Conservation (phyloP, 1,284 basidiomycete genomes). For the Leccinum cinnamomeum region DNA sequence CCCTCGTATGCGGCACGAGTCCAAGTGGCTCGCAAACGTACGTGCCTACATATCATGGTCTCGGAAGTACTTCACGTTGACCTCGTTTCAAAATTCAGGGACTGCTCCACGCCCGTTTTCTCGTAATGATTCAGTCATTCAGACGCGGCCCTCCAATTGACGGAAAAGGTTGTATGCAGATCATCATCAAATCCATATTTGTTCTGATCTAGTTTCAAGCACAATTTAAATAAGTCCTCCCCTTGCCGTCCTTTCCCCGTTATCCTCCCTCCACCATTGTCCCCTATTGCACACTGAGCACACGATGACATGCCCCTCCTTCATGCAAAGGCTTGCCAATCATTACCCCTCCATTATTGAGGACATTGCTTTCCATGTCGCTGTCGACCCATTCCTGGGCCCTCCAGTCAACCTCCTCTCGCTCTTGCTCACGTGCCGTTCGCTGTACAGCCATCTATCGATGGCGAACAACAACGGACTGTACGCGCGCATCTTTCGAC, state of each 20-base stretch:
- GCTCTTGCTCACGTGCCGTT: constrained; percentile 51
- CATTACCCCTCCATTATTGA: constrained; percentile 35
- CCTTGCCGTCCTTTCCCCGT: constrained; percentile 10
- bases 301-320: constrained; percentile 7
- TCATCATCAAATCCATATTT: constrained; percentile 40
- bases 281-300: not conserved
- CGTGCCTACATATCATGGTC: constrained; percentile 8
- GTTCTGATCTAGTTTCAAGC: constrained; percentile 32
- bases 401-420: constrained; percentile 44
- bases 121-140: constrained; percentile 36
- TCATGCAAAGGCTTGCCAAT: constrained; percentile 26
- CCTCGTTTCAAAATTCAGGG: constrained; percentile 33
- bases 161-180: constrained; percentile 35
- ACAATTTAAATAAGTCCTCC: constrained; percentile 31
- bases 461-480: constrained; percentile 46
- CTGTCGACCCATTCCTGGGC: constrained; percentile 39
- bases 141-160: constrained; percentile 36
- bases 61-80: constrained; percentile 16
- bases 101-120: constrained; percentile 27
- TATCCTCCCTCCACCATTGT: not conserved
- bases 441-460: constrained; percentile 42
- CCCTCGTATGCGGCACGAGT: constrained; percentile 9
- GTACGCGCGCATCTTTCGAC: constrained; percentile 60
- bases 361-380: constrained; percentile 40
- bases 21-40: constrained; percentile 15